Base-by-base conservation (phyloP, 768 basidiomycete genomes). In the Termitomyces sp. region DNA sequence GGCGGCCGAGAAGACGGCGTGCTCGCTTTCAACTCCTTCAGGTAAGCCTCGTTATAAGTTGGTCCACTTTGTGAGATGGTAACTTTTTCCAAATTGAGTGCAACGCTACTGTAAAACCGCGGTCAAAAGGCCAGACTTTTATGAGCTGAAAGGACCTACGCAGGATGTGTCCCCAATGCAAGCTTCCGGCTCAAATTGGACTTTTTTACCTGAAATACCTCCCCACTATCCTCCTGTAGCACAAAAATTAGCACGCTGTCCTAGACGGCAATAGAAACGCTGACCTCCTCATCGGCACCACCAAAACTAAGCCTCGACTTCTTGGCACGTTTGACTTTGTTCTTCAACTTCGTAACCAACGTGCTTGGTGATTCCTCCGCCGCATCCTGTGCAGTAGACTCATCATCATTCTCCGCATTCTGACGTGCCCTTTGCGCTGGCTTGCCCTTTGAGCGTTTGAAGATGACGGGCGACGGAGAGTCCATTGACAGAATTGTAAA, bases 261-360 rank as follows among this genome's bases (percentile, higher is more conserved):
- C 56, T 46, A 23, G 41, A 25, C 50, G 41, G 61, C 50, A 59
- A 57, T 59, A 53, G 59, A 45, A 56, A 67, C 58, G 65, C 73
- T 45, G 61, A 88, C 87, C 77, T 88, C 88, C 40, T 81, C 79
- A 12, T 76, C 77, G 37, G 76, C 78, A 55, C 72, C 88, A 6
- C 90, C 91, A 70, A 94, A 94, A 67, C 91, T 93, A 54, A 94
- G 75, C 54, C 78, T 78, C 3, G 88, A 79, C 66, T 85, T 86
- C 39, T 83, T 84, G 17, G 80, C 69, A 57, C 84, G 85, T 71
- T 84, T 90, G 37, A 73, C 73, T 65, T 87, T 88, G 61, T 79
- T 85, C 76, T 87, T 93, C 57, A 90, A 64, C 68, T 86, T 90
- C 2, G 82, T 69, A 1, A 80, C 85, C 39, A 89, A 67, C 0